Evolutionary conservation across 2,329 filamentous ascomycete species (phyloP).

Genomic region (Cordyceps javanica): DNA sequence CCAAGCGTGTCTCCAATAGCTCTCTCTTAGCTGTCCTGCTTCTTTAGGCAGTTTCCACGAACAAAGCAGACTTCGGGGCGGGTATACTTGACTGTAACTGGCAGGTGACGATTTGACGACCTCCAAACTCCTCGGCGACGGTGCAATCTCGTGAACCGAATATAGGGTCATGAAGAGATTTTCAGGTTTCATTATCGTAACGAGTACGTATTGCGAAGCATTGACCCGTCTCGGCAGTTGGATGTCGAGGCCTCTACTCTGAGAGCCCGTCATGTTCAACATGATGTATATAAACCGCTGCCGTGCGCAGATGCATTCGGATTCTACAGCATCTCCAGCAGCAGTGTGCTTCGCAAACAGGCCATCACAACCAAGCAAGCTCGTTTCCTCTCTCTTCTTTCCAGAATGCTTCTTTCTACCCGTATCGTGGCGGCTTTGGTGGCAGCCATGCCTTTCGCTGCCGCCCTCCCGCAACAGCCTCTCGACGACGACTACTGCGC

Average conservation of each 20-base stretch:
- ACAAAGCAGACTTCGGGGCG: background rate
- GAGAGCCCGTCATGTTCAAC: background rate
- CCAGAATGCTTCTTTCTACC: background rate
- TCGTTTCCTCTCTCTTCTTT: background rate
- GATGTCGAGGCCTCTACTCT: no score
- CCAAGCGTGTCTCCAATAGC: background rate
- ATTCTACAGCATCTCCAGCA: background rate
- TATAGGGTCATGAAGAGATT: background rate
- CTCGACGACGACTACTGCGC: background rate
- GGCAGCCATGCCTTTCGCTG: background rate
- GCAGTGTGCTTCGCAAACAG: background rate
- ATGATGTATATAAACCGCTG: background rate
- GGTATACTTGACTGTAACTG: background rate
- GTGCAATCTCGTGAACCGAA: background rate
- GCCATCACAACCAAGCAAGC: background rate
- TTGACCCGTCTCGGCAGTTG: background rate
- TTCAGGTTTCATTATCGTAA: background rate
- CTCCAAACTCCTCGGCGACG: background rate
- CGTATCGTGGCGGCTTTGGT: background rate
- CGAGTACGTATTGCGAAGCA: background rate
- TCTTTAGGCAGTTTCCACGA: background rate
- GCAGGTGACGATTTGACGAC: background rate
- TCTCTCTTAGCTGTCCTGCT: background rate
- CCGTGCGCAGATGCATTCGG: background rate
- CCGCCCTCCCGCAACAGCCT: background rate